phyloP scores from a whole-genome alignment of 805 yeast genomes.

The Teunomyces lycoperdinae region DNA sequence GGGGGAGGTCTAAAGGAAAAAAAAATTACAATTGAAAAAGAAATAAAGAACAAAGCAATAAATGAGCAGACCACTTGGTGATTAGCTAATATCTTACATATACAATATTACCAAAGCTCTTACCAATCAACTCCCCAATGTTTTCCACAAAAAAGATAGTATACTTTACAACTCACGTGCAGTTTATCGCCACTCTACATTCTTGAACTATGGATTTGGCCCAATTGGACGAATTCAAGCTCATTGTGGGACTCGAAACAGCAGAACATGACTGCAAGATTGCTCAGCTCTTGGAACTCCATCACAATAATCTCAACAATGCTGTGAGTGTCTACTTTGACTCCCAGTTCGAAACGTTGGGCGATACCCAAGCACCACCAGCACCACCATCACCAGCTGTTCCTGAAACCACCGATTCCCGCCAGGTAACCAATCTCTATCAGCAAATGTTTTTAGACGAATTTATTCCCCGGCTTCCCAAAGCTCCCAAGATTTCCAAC shows the following conservation, averaged over 20 bases:
- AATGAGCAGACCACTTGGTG: not conserved
- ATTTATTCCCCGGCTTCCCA: slow-evolving; percentile 37
- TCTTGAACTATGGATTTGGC: slow-evolving; percentile 4
- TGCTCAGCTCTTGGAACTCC: slow-evolving; percentile 43
- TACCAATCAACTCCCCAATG: too few relatives aligned
- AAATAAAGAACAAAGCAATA: not conserved
- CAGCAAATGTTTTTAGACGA: slow-evolving; percentile 22
- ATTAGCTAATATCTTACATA: not conserved
- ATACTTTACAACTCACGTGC: not conserved
- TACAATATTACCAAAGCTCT: too few relatives aligned
- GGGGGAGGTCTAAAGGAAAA: not conserved
- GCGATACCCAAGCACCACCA: slow-evolving; percentile 8
- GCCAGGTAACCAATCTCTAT: slow-evolving; percentile 22
- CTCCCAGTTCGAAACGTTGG: slow-evolving; percentile 30
- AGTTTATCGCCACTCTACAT: slow-evolving; percentile 1
- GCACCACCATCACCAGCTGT: not conserved
- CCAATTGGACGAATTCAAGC: slow-evolving; percentile 45
- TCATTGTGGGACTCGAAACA: slow-evolving; percentile 48
- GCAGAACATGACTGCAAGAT: slow-evolving; percentile 46
- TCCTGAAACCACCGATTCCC: not conserved
- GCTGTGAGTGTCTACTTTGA: slow-evolving; percentile 65
- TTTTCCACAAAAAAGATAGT: too few relatives aligned
- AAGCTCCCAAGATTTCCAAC: slow-evolving; percentile 37
- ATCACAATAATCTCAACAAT: slow-evolving; percentile 60
- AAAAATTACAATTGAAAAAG: not conserved